A percentile compares a stretch with the other conserved stretches of the same genome.
phyloP scores from a whole-genome alignment of 1,284 basidiomycete species.

The Mycena citricolor region DNA sequence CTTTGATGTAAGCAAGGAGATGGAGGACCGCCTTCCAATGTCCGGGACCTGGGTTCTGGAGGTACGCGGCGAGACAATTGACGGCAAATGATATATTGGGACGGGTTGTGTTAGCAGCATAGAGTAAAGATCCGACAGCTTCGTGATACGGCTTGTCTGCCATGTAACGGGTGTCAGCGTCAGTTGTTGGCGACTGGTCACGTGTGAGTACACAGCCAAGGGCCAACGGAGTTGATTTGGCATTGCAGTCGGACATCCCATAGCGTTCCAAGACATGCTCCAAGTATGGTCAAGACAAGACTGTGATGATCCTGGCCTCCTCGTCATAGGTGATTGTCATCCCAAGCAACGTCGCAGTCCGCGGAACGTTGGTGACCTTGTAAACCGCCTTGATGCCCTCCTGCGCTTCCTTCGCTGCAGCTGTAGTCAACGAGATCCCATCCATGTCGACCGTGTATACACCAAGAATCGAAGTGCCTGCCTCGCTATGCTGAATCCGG shows the following conservation, averaged over 20 bases:
- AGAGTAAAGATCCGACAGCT: conserved; percentile 33
- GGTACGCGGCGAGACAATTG: conserved; percentile 23
- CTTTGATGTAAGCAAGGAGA: conserved; percentile 28
- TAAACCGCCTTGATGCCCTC: conserved; percentile 1
- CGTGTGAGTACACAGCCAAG: not conserved
- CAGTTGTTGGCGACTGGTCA: not conserved
- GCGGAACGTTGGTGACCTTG: conserved; percentile 6
- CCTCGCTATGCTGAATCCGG: not conserved
- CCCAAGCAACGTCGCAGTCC: not conserved
- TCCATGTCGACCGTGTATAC: conserved; percentile 2
- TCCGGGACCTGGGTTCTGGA: conserved; percentile 18
- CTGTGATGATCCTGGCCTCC: not conserved
- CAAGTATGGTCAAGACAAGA: conserved; percentile 13
- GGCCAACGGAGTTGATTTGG: not conserved
- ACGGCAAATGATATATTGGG: conserved; percentile 33
- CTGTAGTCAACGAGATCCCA: not conserved
- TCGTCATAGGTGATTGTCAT: conserved; percentile 9
- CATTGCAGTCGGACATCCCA: conserved; percentile 1
- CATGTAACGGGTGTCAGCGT: conserved; percentile 27
- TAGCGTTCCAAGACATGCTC: not conserved
- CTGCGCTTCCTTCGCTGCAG: not conserved
- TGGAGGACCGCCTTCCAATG: conserved; percentile 28
- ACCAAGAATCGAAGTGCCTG: conserved; percentile 1
- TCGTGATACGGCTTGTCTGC: conserved; percentile 26
- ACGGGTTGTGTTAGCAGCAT: conserved; percentile 28